Percentiles rank a stretch among this genome's conserved stretches.
phyloP scores from a whole-genome alignment of 257 asterid genomes.

The Solanum appendiculatum region DNA sequence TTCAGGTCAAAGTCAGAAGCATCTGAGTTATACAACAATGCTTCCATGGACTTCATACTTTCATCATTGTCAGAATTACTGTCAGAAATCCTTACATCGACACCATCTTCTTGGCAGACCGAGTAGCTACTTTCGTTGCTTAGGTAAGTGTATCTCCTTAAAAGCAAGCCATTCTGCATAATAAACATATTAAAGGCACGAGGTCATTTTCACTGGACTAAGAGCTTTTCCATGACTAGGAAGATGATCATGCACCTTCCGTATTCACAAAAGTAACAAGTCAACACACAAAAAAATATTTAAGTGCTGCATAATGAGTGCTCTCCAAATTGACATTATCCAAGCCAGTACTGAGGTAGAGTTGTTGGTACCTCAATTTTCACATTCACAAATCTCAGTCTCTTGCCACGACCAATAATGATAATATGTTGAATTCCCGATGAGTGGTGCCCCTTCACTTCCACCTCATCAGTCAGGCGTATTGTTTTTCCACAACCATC shows the following conservation, averaged over 20 bases:
- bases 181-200: slow-evolving; percentile 7
- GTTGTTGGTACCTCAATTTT: slow-evolving; percentile 67
- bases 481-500: slow-evolving; percentile 95
- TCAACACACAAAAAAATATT: not conserved
- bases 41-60: slow-evolving; percentile 35
- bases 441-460: slow-evolving; percentile 38
- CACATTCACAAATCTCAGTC: slow-evolving; percentile 76
- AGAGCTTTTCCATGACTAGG: not conserved
- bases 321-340: not conserved
- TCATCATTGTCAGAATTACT: slow-evolving; percentile 22
- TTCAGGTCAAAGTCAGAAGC: slow-evolving; percentile 35
- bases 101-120: slow-evolving; percentile 76
- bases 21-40: slow-evolving; percentile 24
- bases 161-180: slow-evolving; percentile 72
- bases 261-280: not conserved
- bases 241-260: not conserved
- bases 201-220: slow-evolving; percentile 8
- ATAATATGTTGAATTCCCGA: slow-evolving; percentile 56
- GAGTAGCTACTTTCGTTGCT: slow-evolving; percentile 84
- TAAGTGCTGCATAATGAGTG: not conserved
- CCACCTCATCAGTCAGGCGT: slow-evolving; percentile 47
- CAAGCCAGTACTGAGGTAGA: not conserved
- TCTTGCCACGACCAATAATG: slow-evolving; percentile 85
- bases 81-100: slow-evolving; percentile 56
- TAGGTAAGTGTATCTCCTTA: slow-evolving; percentile 65